Evolutionary conservation across 352 stramenopile species (phyloP).

Genomic region (Phytophthora capsici): DNA sequence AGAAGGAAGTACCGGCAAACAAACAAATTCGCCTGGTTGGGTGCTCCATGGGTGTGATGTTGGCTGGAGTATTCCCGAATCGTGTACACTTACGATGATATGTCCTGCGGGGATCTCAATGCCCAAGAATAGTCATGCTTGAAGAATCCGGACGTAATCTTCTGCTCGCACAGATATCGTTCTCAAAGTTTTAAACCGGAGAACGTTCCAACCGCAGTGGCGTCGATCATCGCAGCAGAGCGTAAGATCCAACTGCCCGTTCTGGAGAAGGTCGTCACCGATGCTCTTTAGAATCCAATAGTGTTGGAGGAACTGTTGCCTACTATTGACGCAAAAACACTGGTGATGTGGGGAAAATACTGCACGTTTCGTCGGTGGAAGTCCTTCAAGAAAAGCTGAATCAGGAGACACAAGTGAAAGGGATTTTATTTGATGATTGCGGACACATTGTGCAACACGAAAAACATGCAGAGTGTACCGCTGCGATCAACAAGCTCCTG

Average conservation of each 20-base stretch:
- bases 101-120: conserved; percentile 74
- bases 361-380: conserved; percentile 69
- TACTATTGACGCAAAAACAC: conserved; percentile 55
- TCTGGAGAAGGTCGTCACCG: conserved; percentile 63
- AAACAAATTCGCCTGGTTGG: conserved; percentile 74
- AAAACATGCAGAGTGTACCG: conserved; percentile 54
- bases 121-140: conserved; percentile 63
- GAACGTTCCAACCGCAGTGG: conserved; percentile 43
- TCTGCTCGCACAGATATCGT: conserved; percentile 62
- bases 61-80: conserved; percentile 63
- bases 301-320: conserved; percentile 66
- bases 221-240: conserved; percentile 43
- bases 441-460: conserved; percentile 77
- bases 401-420: conserved; percentile 28
- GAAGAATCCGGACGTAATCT: conserved; percentile 70
- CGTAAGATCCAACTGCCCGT: conserved; percentile 60
- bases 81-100: conserved; percentile 72
- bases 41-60: conserved; percentile 79
- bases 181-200: conserved; percentile 35
- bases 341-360: conserved; percentile 78
- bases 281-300: conserved; percentile 55
- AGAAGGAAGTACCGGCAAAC: conserved; percentile 44
- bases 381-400: conserved; percentile 57
- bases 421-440: conserved; percentile 63
- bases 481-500: conserved; percentile 65